Conservation (phyloP, 169 alveolate genomes). For the Cryptosporidium canis region DNA sequence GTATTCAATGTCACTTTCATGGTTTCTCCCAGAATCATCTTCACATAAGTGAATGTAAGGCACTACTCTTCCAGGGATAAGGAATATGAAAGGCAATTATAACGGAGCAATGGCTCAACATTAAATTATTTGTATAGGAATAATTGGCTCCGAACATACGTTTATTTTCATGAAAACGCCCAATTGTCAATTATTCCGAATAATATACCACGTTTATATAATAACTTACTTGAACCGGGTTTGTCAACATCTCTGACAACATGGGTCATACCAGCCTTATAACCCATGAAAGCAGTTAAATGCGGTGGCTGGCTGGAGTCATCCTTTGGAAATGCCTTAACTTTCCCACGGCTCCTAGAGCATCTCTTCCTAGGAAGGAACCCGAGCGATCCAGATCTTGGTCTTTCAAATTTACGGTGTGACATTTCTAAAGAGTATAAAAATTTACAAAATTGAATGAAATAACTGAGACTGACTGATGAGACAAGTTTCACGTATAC, state of each 20-base stretch:
- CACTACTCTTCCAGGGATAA: constrained; percentile 70
- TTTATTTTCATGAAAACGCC: constrained; percentile 31
- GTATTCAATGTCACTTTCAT: constrained; percentile 71
- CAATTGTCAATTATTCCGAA: constrained; percentile 5
- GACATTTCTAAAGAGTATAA: constrained; percentile 89
- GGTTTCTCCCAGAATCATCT: constrained; percentile 76
- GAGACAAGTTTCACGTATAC: not conserved
- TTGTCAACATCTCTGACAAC: constrained; percentile 97
- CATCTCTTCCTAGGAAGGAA: constrained; percentile 97
- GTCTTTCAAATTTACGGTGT: constrained; percentile 99
- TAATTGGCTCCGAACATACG: constrained; percentile 28
- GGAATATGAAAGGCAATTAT: constrained; percentile 71
- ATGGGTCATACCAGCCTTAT: constrained; percentile 99
- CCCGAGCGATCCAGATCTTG: constrained; percentile 99
- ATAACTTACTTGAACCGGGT: constrained; percentile 92
- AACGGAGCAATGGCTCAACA: constrained; percentile 69
- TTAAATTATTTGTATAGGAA: constrained; percentile 13
- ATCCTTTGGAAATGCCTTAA: constrained; percentile 97
- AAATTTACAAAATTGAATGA: not conserved
- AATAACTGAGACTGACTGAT: not conserved
- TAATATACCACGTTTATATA: not conserved
- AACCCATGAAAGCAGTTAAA: constrained; percentile 99
- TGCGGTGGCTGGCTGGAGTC: constrained; percentile 95
- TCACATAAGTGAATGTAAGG: constrained; percentile 62
- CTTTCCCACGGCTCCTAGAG: constrained; percentile 89